Conservation (phyloP, 23 red algal genomes). For the Gracilaria domingensis region DNA sequence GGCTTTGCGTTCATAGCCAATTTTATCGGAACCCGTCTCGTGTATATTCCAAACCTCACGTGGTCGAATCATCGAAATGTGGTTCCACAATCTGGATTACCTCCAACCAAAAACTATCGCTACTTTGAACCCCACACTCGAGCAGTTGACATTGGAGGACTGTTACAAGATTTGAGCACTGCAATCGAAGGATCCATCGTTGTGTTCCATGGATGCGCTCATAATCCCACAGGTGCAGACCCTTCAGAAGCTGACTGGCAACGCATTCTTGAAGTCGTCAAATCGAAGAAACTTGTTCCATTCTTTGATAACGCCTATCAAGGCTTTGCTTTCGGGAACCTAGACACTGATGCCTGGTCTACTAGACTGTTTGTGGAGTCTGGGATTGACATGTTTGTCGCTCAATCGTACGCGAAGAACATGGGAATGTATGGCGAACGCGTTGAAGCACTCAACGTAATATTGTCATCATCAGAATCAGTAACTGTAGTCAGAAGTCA, state of each 20-base stretch:
- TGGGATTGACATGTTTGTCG: conserved; percentile 91
- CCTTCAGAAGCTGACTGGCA: conserved; percentile 70
- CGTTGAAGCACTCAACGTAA: conserved; percentile 82
- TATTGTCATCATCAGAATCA: conserved; percentile 29
- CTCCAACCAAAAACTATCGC: conserved; percentile 60
- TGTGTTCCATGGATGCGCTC: conserved; percentile 98
- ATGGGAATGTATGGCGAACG: conserved; percentile 97
- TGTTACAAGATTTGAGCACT: conserved; percentile 79
- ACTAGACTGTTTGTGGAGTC: conserved; percentile 76
- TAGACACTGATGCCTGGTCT: conserved; percentile 75
- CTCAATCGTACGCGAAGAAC: conserved; percentile 98
- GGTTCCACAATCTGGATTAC: conserved; percentile 70
- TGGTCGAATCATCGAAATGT: conserved; percentile 96
- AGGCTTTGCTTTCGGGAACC: conserved; percentile 90
- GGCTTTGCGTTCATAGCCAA: conserved; percentile 75
- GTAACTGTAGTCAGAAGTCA: conserved; percentile 63
- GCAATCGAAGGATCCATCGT: conserved; percentile 78
- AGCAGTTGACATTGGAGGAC: conserved; percentile 77
- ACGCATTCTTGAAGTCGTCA: conserved; percentile 67
- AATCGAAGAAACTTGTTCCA: conserved; percentile 59
- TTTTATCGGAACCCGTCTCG: conserved; percentile 57
- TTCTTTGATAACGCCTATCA: conserved; percentile 99
- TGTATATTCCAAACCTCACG: conserved; percentile 85
- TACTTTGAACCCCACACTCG: conserved; percentile 82
- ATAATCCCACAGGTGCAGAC: conserved; percentile 99